Base-by-base conservation (phyloP, 331 rosid genomes). In the Malus hybrid region DNA sequence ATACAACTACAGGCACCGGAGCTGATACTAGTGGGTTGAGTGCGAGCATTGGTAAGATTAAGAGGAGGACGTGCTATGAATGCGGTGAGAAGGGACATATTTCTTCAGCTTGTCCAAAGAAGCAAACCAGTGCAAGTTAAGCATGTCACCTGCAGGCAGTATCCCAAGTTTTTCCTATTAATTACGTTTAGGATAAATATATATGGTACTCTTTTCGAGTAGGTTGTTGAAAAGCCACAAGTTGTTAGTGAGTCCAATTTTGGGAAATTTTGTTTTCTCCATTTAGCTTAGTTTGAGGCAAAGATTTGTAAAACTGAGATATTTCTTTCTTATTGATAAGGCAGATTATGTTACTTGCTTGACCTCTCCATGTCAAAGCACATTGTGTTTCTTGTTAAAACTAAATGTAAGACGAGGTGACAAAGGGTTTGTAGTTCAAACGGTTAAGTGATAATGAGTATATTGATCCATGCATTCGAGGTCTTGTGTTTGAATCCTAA, bases 71-170 rank as follows among this genome's bases (percentile, higher is more conserved):
- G 22, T 91, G 97, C 81, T 91, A 81, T 10, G 93, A 85, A 46
- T 93, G 98, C 69, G 90, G 93, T 62, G 90, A 91, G 80, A 93
- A 91, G 84, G 98, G 98, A 10, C 98, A 93, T 82, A 12, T 79
- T 60, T 70, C 86, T 31, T 85, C 93, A 0, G 88, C 73, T 63
- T 22, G 24, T 56, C 39, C 70, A 18, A 20, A 83, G 82, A 88
- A 84, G 70, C 85, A 85, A 82, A 67, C 76, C 22, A 24, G 7
- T 36, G 67, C 90, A 80, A 71, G 71, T 46, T 83, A 74, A 82
- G 69, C 63, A 19, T 61, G 70, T 31, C 46, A 39, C 46, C 46
- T 9, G 46, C 12, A 34, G 64, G 64, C 64, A 59, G 31, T 59
- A 13, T 20, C 31, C 64, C 4, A 59, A 59, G 64, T 39, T 59